Conservation (phyloP, 805 yeast species). For the Ogataea paradorogensis region DNA sequence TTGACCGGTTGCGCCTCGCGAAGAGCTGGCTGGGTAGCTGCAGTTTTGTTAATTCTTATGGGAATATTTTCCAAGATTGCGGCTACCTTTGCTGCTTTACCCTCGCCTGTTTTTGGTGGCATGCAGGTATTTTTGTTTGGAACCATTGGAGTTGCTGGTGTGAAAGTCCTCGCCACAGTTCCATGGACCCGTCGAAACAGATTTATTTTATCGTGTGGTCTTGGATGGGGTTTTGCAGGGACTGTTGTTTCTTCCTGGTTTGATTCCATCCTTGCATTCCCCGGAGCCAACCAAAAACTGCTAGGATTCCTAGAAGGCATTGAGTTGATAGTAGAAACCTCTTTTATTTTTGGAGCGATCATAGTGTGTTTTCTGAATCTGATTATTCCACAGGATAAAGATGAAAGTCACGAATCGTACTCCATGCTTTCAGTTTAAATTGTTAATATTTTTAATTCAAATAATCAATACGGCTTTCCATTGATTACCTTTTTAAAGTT, state of each 20-base stretch:
- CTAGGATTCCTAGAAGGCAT: slow-evolving; percentile 43
- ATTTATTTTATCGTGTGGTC: slow-evolving; percentile 41
- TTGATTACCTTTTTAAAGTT: slow-evolving; percentile 10
- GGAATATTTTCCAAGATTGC: slow-evolving; percentile 76
- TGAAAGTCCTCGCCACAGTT: slow-evolving; percentile 33
- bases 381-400: slow-evolving; percentile 13
- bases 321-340: slow-evolving; percentile 42
- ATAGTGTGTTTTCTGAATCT: slow-evolving; percentile 20
- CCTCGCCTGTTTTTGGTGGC: slow-evolving; percentile 71
- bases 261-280: slow-evolving; percentile 37
- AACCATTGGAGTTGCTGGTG: slow-evolving; percentile 32
- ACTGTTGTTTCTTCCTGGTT: slow-evolving; percentile 41
- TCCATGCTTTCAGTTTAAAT: slow-evolving; percentile 4
- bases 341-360: slow-evolving; percentile 23
- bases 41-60: slow-evolving; percentile 68
- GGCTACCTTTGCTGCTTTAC: slow-evolving; percentile 71
- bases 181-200: slow-evolving; percentile 40
- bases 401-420: slow-evolving; percentile 1
- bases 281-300: slow-evolving; percentile 35
- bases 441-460: not conserved
- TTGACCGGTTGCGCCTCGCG: slow-evolving; percentile 81
- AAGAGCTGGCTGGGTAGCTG: slow-evolving; percentile 40
- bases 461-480: not conserved
- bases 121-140: slow-evolving; percentile 50
- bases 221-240: slow-evolving; percentile 43